Evolutionary conservation across 1,284 basidiomycete genomes (phyloP).

Genomic region (Trametes pubescens): DNA sequence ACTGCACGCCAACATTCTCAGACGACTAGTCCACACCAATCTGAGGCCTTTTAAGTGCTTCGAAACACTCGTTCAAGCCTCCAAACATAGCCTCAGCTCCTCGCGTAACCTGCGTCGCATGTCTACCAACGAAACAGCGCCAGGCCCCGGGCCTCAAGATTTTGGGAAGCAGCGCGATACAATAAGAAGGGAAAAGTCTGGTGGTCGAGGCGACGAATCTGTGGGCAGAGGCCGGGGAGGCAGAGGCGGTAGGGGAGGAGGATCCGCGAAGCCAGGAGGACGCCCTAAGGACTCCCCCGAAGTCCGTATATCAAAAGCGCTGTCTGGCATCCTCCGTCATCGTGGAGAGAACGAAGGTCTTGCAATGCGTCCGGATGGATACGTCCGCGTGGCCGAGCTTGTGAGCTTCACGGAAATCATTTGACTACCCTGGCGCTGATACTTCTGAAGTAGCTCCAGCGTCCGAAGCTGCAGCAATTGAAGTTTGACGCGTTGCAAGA

Average conservation of each 20-base stretch:
- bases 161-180: neutral
- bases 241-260: slow-evolving; percentile 19
- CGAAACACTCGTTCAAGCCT: neutral
- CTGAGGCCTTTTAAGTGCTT: neutral
- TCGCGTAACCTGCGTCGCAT: neutral
- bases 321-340: slow-evolving; percentile 88
- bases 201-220: neutral
- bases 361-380: slow-evolving; percentile 82
- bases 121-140: neutral
- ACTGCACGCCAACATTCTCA: neutral
- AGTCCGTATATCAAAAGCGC: slow-evolving; percentile 74
- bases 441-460: slow-evolving; percentile 37
- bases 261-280: slow-evolving; percentile 53
- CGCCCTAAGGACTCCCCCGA: slow-evolving; percentile 58
- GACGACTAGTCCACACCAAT: neutral
- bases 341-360: slow-evolving; percentile 82
- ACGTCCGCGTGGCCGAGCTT: slow-evolving; percentile 75
- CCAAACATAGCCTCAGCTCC: neutral
- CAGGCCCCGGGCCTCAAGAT: no score
- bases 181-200: neutral
- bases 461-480: slow-evolving; percentile 41
- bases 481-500: slow-evolving; percentile 68
- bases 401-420: slow-evolving; percentile 51
- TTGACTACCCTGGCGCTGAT: slow-evolving; percentile 7
- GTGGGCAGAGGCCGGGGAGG: slow-evolving; percentile 15